Percentiles rank a stretch among this genome's conserved stretches.
phyloP scores from a whole-genome alignment of 2,329 filamentous ascomycete genomes.

The Colletotrichum filicis region DNA sequence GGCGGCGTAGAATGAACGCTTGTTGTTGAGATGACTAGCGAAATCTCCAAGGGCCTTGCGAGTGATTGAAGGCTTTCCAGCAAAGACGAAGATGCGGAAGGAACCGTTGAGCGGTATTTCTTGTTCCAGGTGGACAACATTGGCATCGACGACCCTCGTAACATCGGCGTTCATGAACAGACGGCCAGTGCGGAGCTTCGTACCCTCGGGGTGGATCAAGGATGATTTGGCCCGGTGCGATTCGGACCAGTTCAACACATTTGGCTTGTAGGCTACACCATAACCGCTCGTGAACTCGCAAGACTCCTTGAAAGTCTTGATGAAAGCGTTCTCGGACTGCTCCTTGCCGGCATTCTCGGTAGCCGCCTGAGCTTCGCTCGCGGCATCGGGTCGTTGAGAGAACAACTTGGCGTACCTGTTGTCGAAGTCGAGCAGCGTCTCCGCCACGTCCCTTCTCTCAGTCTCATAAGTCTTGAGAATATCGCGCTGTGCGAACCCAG shows the following conservation, averaged over 20 bases:
- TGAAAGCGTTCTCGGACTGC: slow-evolving; percentile 78
- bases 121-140: slow-evolving; percentile 90
- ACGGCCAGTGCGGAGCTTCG: slow-evolving; percentile 77
- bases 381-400: slow-evolving; percentile 79
- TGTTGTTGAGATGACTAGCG: slow-evolving; percentile 69
- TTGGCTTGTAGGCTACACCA: slow-evolving; percentile 86
- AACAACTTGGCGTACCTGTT: slow-evolving; percentile 91
- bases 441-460: slow-evolving; percentile 86
- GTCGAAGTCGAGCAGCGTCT: slow-evolving; percentile 87
- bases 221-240: slow-evolving; percentile 77
- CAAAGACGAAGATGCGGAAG: slow-evolving; percentile 88
- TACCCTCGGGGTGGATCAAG: slow-evolving; percentile 74
- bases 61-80: slow-evolving; percentile 72
- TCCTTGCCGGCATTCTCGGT: slow-evolving; percentile 48
- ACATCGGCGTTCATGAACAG: slow-evolving; percentile 84
- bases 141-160: slow-evolving; percentile 88
- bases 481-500: slow-evolving; percentile 79
- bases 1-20: slow-evolving; percentile 76
- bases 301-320: slow-evolving; percentile 88
- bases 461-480: slow-evolving; percentile 87
- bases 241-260: slow-evolving; percentile 84
- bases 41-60: slow-evolving; percentile 76
- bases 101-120: slow-evolving; percentile 89
- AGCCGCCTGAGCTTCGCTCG: slow-evolving; percentile 77
- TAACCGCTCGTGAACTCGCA: slow-evolving; percentile 96